phyloP scores from a whole-genome alignment of 1,284 basidiomycete genomes.

The Papiliotrema flavescens region DNA sequence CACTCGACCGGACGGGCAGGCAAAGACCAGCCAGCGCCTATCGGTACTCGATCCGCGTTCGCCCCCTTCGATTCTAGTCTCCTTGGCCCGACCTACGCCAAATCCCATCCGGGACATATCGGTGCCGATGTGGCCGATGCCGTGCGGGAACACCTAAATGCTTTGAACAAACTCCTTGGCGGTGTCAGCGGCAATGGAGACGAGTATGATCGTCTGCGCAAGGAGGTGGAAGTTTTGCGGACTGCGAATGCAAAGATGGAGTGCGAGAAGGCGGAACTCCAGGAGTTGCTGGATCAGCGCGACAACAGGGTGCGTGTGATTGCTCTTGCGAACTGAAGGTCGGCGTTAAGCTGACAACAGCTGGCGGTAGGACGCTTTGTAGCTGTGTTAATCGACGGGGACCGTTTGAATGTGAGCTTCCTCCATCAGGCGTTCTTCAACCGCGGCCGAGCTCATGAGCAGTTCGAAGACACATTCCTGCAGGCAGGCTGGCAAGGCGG shows the following conservation, averaged over 20 bases:
- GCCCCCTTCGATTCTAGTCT: neutral
- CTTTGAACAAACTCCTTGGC: conserved; percentile 19
- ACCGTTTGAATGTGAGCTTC: conserved; percentile 37
- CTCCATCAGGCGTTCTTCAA: neutral
- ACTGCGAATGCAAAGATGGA: conserved; percentile 29
- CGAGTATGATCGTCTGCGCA: conserved; percentile 38
- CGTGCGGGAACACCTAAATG: conserved; percentile 22
- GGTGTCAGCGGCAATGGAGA: conserved; percentile 25
- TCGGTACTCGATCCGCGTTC: neutral
- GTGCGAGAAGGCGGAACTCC: conserved; percentile 31
- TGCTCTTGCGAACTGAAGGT: neutral
- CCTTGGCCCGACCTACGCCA: neutral
- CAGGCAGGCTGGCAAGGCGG: conserved; percentile 37
- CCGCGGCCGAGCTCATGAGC: neutral
- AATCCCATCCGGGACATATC: too few species aligned
- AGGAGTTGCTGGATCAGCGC: conserved; percentile 17
- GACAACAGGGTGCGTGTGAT: conserved; percentile 8
- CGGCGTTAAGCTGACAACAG: conserved; percentile 2
- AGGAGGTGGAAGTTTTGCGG: conserved; percentile 40
- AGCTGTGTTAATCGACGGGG: conserved; percentile 40
- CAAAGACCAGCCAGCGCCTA: neutral
- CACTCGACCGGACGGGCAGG: neutral
- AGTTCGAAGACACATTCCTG: conserved; percentile 32
- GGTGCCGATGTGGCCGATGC: conserved; percentile 5
- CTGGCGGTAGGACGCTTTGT: conserved; percentile 24